Evolutionary conservation across 768 basidiomycete species (phyloP).

Genomic region (Fistulinella prunicolor): DNA sequence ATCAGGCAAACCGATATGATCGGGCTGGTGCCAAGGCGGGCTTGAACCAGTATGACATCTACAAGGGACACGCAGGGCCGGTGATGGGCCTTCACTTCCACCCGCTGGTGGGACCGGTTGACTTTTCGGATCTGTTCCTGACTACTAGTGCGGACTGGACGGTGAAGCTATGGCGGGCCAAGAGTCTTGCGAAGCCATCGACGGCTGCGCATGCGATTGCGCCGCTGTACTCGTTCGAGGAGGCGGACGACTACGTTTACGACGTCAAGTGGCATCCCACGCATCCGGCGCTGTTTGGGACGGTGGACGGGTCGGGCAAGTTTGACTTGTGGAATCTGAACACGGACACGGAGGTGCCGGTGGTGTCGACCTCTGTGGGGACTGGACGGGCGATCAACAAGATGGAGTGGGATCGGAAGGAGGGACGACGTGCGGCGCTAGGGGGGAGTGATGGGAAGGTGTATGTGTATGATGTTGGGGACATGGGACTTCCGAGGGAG

Average conservation of each 20-base stretch:
- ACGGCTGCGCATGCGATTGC: slow-evolving; percentile 51
- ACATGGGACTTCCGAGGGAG: slow-evolving; percentile 84
- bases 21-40: slow-evolving; percentile 97
- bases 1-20: slow-evolving; percentile 95
- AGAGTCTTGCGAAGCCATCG: slow-evolving; percentile 70
- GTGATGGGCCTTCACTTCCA: slow-evolving; percentile 96
- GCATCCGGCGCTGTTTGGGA: slow-evolving; percentile 92
- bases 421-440: slow-evolving; percentile 84
- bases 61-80: slow-evolving; percentile 90
- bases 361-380: slow-evolving; percentile 81
- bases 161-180: slow-evolving; percentile 92
- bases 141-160: slow-evolving; percentile 97
- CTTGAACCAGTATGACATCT: slow-evolving; percentile 88
- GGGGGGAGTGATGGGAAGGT: slow-evolving; percentile 91
- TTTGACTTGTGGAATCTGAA: slow-evolving; percentile 99
- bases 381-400: slow-evolving; percentile 90
- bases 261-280: slow-evolving; percentile 98
- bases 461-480: slow-evolving; percentile 94
- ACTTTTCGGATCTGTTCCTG: slow-evolving; percentile 94
- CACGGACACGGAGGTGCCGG: slow-evolving; percentile 93
- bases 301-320: slow-evolving; percentile 91
- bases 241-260: slow-evolving; percentile 98
- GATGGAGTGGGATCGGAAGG: slow-evolving; percentile 90
- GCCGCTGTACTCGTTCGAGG: slow-evolving; percentile 92
- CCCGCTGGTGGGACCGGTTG: slow-evolving; percentile 84